Percentiles rank a stretch among this genome's conserved stretches.
Conservation (phyloP, 2,329 filamentous ascomycete genomes). For the Trichophyton rubrum region DNA sequence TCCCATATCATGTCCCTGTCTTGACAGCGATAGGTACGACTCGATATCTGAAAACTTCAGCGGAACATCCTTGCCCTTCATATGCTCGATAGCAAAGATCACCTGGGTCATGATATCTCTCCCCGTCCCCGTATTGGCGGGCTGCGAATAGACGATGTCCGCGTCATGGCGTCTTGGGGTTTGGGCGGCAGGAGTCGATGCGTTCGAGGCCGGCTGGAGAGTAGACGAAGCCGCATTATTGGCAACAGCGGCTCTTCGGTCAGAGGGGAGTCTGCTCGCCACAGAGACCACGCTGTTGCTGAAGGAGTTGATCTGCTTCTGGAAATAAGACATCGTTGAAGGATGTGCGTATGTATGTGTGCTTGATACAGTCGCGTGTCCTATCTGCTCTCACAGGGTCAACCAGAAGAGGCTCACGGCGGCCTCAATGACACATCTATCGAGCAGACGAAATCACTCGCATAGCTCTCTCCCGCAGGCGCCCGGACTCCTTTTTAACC, state of each 20-base stretch:
- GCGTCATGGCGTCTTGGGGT: constrained; percentile 50
- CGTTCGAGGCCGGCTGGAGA: constrained; percentile 25
- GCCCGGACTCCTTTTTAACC: not conserved
- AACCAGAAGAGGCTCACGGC: not conserved
- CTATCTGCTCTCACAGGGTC: not conserved
- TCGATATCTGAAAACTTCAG: constrained; percentile 66
- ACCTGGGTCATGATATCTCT: constrained; percentile 76
- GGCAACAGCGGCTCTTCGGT: constrained; percentile 41
- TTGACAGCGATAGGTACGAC: constrained; percentile 62
- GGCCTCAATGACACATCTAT: not conserved
- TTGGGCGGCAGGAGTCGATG: constrained; percentile 29
- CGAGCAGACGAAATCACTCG: not conserved
- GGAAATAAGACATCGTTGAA: constrained; percentile 49
- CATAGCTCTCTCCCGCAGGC: not conserved
- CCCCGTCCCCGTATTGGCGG: constrained; percentile 61
- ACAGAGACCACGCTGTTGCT: constrained; percentile 50
- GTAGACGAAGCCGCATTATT: constrained; percentile 39
- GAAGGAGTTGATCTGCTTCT: constrained; percentile 53
- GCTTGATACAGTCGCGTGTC: not conserved
- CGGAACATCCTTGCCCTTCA: constrained; percentile 56
- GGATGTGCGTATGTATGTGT: not conserved
- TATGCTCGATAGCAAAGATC: constrained; percentile 71
- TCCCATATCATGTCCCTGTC: constrained; percentile 45
- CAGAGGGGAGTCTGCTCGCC: constrained; percentile 49
- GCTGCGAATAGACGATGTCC: constrained; percentile 57